These are phyloP conservation scores for Euphorbia peplus DNA, from an alignment of 345 rosid genomes.

Conservation along the genomic window DNA sequence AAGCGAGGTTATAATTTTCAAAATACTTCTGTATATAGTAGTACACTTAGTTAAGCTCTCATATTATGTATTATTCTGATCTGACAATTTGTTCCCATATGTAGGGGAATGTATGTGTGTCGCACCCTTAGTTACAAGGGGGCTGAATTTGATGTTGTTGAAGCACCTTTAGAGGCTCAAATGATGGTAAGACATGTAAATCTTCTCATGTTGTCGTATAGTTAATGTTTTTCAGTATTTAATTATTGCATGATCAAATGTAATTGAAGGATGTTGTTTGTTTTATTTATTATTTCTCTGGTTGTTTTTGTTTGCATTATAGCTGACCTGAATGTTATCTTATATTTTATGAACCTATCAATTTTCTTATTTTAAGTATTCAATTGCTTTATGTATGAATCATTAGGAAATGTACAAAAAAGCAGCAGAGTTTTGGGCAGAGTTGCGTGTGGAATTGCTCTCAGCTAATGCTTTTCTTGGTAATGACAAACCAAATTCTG, in stretches of 20 bases:
- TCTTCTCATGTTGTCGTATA: neutral
- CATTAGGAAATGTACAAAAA: conserved; percentile 80
- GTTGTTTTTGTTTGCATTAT: neutral
- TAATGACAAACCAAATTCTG: conserved; percentile 73
- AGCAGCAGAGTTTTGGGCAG: conserved; percentile 99
- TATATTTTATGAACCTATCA: neutral
- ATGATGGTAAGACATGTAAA: conserved; percentile 63
- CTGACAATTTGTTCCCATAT: conserved; percentile 21
- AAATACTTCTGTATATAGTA: conserved; percentile 14
- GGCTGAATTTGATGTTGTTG: conserved; percentile 86
- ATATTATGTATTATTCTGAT: neutral
- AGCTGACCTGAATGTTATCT: neutral
- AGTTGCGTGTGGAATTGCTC: conserved; percentile 88
- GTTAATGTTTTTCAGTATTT: neutral
- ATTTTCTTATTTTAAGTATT: neutral
- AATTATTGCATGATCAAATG: neutral
- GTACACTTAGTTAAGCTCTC: neutral
- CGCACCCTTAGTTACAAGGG: conserved; percentile 99
- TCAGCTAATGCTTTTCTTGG: conserved; percentile 79
- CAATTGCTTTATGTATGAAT: conserved; percentile 14
- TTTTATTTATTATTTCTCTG: neutral
- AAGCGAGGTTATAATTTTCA: conserved; percentile 70
- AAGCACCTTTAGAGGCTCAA: conserved; percentile 81
- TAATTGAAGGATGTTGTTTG: neutral
- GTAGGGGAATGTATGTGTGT: conserved; percentile 98